These are phyloP conservation scores for Hansenula lynferdii DNA, from an alignment of 1,139 yeast genomes.

Conservation along the genomic window DNA sequence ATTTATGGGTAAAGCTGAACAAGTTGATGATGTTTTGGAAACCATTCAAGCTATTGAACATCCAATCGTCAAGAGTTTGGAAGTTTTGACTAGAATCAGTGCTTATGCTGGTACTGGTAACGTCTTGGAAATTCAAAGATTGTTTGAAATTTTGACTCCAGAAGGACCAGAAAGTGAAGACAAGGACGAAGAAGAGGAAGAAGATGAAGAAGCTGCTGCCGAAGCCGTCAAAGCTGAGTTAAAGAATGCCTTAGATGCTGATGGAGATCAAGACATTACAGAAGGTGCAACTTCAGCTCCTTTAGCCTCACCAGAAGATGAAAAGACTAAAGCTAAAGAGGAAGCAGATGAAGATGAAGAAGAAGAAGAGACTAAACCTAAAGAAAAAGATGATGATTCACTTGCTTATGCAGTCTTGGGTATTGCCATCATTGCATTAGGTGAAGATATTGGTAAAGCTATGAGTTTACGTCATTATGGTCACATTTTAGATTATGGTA, in stretches of 20 bases:
- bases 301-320: conserved; percentile 19
- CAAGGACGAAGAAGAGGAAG: conserved; percentile 43
- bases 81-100: conserved; percentile 86
- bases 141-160: conserved; percentile 83
- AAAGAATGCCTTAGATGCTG: conserved; percentile 21
- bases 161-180: conserved; percentile 40
- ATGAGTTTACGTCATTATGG: conserved; percentile 97
- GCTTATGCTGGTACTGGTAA: conserved; percentile 99
- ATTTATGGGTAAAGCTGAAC: conserved; percentile 92
- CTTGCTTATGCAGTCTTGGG: conserved; percentile 94
- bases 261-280: conserved; percentile 14
- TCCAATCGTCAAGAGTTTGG: conserved; percentile 86
- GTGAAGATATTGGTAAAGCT: conserved; percentile 97
- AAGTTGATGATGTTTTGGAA: conserved; percentile 91
- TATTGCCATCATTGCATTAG: conserved; percentile 92
- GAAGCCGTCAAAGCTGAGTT: conserved; percentile 14
- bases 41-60: conserved; percentile 95
- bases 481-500: conserved; percentile 97
- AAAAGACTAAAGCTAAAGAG: conserved; percentile 26
- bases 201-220: conserved; percentile 25
- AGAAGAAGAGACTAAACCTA: conserved; percentile 24
- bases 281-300: conserved; percentile 20
- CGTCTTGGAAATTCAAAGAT: conserved; percentile 88
- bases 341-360: conserved; percentile 26
- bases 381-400: conserved; percentile 58